Evolutionary conservation across 2,329 filamentous ascomycete species (phyloP), one percentile per base, ranked within the genome.

Genomic region (Lecanicillium sp.): DNA sequence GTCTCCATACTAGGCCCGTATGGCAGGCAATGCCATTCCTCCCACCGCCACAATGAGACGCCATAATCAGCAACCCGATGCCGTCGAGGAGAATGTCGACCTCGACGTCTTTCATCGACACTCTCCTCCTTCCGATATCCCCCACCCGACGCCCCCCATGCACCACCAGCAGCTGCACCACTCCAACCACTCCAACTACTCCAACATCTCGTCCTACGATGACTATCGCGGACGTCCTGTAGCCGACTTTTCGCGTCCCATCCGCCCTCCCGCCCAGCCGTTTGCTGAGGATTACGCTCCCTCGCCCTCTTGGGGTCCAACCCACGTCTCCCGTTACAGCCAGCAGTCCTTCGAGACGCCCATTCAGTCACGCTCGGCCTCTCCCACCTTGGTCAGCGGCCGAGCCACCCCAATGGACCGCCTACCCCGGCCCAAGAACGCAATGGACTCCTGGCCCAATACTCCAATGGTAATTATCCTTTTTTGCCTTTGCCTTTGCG

Each of bases 351-450:
- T 50, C 30, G 52, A 54, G 29, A 51, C 52, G 29, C 52, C 52
- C 1, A 38, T 51, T 41, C 49, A 48, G 48, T 50, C 54, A 37
- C 56, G 60, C 3, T 58, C 62, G 1, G 60, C 58, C 24, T 57
- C 61, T 12, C 61, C 58, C n/a, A 62, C 62, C 19, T 49, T 63
- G 3, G 57, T 55, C 15, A 60, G 61, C 45, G 57, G 60, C 39
- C 52, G 55, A n/a, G 56, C 51, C 20, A 62, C 59, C 30, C 57
- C 55, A 17, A 53, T 53, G 43, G 55, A 58, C 6, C 50, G 48
- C 7, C 48, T 54, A 19, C 51, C 52, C 20, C 50, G 50, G 9
- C 52, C 53, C 9, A 57, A 56, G 49, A 48, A 51, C 15, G 46
- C 52, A 19, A 54, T 51, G 49, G 55, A 53, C 40, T 58, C 60